Percentiles rank a stretch among this genome's conserved stretches.
phyloP scores from a whole-genome alignment of 768 basidiomycete species.

The Artomyces pyxidatus region DNA sequence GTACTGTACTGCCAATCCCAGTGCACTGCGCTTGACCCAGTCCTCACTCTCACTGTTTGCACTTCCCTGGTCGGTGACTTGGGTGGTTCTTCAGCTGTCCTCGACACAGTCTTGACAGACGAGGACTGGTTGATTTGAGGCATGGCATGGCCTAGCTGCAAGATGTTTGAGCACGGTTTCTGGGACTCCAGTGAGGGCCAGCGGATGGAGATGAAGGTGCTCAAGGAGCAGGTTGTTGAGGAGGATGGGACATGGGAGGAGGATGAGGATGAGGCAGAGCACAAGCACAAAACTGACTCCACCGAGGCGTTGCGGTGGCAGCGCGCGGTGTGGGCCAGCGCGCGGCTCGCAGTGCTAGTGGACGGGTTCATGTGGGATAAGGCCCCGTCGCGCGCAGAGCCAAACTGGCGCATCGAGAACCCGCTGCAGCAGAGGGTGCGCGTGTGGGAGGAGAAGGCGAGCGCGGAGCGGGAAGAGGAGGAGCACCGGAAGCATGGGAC shows the following conservation, averaged over 20 bases:
- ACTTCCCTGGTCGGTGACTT: no score
- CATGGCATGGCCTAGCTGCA: conserved; percentile 91
- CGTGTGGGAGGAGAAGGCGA: conserved; percentile 63
- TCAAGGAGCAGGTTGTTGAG: conserved; percentile 57
- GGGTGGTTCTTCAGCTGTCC: no score
- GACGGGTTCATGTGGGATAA: conserved; percentile 70
- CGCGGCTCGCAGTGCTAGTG: conserved; percentile 59
- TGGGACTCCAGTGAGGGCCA: conserved; percentile 54
- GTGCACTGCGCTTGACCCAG: no score
- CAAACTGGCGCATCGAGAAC: conserved; percentile 59
- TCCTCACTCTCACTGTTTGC: no score
- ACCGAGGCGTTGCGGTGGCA: conserved; percentile 53
- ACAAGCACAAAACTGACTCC: conserved; percentile 28
- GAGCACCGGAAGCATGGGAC: conserved; percentile 54
- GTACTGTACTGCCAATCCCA: no score
- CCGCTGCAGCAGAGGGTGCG: conserved; percentile 59
- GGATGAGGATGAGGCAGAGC: no score
- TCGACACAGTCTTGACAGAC: no score
- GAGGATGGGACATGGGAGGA: no score
- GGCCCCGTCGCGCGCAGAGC: conserved; percentile 41
- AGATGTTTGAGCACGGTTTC: conserved; percentile 87
- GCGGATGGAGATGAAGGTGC: conserved; percentile 43
- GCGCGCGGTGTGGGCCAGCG: conserved; percentile 60
- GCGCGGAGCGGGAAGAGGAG: conserved; percentile 55
- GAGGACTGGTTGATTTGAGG: conserved; percentile 97